Percentiles rank a stretch among this genome's conserved stretches.
Evolutionary conservation across 192 early-diverging fungal genomes (phyloP).

Genomic region (Coemansia sp.): DNA sequence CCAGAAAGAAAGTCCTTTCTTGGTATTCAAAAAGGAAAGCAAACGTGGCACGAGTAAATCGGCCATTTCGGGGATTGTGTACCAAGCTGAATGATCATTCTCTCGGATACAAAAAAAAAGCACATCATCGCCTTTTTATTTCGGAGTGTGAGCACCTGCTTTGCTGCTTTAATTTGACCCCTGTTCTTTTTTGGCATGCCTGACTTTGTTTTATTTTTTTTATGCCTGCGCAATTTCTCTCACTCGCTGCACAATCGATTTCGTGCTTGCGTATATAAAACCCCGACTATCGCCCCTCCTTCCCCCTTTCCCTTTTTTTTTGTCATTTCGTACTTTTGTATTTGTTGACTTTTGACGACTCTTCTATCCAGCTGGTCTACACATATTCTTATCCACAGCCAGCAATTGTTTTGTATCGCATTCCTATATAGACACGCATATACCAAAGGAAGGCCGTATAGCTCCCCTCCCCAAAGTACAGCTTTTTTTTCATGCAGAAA

Average conservation of each 20-base stretch:
- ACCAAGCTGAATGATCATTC: not conserved
- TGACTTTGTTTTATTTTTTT: not conserved
- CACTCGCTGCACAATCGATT: not conserved
- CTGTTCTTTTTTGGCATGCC: not conserved
- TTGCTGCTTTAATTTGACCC: not conserved
- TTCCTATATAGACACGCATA: not conserved
- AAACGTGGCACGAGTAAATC: not conserved
- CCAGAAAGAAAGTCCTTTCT: too few relatives aligned
- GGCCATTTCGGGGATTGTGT: not conserved
- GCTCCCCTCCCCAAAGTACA: not conserved
- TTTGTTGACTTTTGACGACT: not conserved
- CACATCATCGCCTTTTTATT: not conserved
- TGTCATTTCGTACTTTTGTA: not conserved
- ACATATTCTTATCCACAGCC: not conserved
- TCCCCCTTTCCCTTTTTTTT: not conserved
- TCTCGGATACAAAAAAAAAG: not conserved
- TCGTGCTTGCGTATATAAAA: not conserved
- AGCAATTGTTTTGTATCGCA: not conserved
- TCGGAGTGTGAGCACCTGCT: not conserved
- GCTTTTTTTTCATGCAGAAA: not conserved
- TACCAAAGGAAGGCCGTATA: not conserved
- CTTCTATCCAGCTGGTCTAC: not conserved
- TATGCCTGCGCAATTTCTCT: constrained; percentile 6
- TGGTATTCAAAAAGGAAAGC: not conserved
- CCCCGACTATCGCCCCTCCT: not conserved